Conservation (phyloP, 768 basidiomycete species). For the Termitomyces sp. region DNA sequence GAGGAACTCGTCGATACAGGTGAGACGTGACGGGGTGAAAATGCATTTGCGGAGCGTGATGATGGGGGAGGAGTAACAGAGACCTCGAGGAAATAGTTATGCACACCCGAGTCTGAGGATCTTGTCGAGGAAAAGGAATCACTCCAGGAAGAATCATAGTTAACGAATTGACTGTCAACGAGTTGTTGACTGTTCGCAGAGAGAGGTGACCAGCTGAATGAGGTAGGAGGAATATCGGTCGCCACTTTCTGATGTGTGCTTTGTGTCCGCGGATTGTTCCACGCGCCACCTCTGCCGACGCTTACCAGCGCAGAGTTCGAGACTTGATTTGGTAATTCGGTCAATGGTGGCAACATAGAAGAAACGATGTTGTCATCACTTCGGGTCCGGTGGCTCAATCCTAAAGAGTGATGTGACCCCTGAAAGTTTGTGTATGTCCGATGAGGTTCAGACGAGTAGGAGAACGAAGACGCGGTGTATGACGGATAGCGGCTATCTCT, state of each 20-base stretch:
- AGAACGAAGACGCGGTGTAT: constrained; percentile 4
- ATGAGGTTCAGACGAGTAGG: constrained; percentile 6
- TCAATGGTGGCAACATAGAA: constrained; percentile 9
- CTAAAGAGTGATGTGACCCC: constrained; percentile 7
- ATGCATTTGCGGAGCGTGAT: constrained; percentile 16
- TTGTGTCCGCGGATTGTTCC: constrained; percentile 8
- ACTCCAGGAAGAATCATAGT: constrained; percentile 25
- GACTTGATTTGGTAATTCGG: constrained; percentile 6
- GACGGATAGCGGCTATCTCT: constrained; percentile 1
- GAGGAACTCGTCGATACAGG: constrained; percentile 19
- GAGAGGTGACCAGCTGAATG: constrained; percentile 17
- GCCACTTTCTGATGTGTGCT: constrained; percentile 6
- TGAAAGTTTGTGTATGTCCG: constrained; percentile 6
- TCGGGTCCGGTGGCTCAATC: background rate
- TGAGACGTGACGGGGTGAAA: constrained; percentile 19
- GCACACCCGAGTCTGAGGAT: constrained; percentile 15
- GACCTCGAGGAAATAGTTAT: constrained; percentile 27
- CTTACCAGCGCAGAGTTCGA: background rate
- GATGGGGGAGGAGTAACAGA: constrained; percentile 28
- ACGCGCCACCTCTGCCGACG: constrained; percentile 6
- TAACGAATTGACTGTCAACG: constrained; percentile 24
- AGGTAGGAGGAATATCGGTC: constrained; percentile 16
- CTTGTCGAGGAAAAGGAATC: constrained; percentile 24
- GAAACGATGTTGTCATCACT: constrained; percentile 11
- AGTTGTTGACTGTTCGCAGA: constrained; percentile 20